A percentile compares a stretch with the other conserved stretches of the same genome.
Evolutionary conservation across 192 early-diverging fungal species (phyloP).

Genomic region (Backusella morwellensis): DNA sequence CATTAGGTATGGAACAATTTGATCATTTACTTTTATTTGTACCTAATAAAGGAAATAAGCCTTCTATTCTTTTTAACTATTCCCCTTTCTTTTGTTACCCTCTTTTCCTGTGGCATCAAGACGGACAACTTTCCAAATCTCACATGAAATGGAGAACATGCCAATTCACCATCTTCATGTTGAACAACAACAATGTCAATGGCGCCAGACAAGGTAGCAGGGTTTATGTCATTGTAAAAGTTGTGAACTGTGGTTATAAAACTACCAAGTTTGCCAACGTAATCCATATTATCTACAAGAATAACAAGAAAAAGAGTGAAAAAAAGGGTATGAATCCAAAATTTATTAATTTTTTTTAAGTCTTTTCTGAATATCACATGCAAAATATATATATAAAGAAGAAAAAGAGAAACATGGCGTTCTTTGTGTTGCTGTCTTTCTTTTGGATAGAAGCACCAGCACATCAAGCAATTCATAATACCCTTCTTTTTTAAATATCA

Average conservation of each 20-base stretch:
- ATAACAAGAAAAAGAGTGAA: background rate
- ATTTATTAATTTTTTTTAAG: background rate
- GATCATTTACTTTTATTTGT: constrained; percentile 81
- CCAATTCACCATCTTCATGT: constrained; percentile 74
- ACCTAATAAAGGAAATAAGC: constrained; percentile 46
- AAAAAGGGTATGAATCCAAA: background rate
- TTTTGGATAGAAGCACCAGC: too few species aligned
- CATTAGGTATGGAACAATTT: constrained; percentile 79
- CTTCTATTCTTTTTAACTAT: background rate
- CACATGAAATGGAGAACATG: constrained; percentile 97
- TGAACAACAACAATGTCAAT: constrained; percentile 98
- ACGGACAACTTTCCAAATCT: constrained; percentile 96
- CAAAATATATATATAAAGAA: too few species aligned
- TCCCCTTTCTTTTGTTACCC: constrained; percentile 40
- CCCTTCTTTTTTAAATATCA: too few species aligned
- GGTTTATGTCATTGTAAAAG: constrained; percentile 96
- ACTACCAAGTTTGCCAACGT: constrained; percentile 58
- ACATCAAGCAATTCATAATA: too few species aligned
- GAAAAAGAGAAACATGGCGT: too few species aligned
- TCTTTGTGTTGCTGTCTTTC: too few species aligned
- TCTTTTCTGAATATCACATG: too few species aligned
- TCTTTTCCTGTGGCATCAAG: constrained; percentile 89
- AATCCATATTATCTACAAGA: constrained; percentile 45
- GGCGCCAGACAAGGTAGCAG: constrained; percentile 94
- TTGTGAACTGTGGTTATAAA: constrained; percentile 78